phyloP scores from a whole-genome alignment of 495 filamentous ascomycete genomes.

The Astrothelium subdiscretum region DNA sequence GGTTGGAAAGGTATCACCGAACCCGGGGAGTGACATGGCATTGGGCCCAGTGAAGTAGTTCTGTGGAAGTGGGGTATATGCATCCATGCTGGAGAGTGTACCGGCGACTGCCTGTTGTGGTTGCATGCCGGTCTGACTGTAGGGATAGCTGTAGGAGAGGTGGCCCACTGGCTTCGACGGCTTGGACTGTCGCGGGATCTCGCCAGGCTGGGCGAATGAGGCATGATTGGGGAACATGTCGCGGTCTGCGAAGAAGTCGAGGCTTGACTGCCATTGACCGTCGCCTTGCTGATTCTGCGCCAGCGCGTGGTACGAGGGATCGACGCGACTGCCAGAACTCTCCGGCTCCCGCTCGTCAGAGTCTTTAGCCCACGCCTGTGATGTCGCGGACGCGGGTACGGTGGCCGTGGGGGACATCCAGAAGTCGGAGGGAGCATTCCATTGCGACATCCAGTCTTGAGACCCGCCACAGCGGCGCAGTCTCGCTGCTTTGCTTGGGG shows the following conservation, averaged over 20 bases:
- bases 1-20: not conserved
- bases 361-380: not conserved
- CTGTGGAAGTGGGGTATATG: not conserved
- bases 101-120: not conserved
- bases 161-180: not conserved
- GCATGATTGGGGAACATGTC: not conserved
- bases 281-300: not conserved
- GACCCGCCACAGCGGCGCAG: not conserved
- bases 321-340: not conserved
- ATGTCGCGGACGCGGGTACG: not conserved
- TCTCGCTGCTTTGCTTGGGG: not conserved
- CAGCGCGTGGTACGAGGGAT: not conserved
- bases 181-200: not conserved
- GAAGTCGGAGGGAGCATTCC: not conserved
- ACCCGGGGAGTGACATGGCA: not conserved
- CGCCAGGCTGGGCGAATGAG: not conserved
- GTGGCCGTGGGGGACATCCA: not conserved
- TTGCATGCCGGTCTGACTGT: not conserved
- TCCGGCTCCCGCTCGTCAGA: not conserved
- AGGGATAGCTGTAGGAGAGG: not conserved
- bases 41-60: not conserved
- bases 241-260: not conserved
- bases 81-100: not conserved
- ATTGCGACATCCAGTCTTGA: slow-evolving; percentile 1
- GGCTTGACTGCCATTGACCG: not conserved